Conservation (phyloP, 23 red algal species). For the Chondrus crispus region DNA sequence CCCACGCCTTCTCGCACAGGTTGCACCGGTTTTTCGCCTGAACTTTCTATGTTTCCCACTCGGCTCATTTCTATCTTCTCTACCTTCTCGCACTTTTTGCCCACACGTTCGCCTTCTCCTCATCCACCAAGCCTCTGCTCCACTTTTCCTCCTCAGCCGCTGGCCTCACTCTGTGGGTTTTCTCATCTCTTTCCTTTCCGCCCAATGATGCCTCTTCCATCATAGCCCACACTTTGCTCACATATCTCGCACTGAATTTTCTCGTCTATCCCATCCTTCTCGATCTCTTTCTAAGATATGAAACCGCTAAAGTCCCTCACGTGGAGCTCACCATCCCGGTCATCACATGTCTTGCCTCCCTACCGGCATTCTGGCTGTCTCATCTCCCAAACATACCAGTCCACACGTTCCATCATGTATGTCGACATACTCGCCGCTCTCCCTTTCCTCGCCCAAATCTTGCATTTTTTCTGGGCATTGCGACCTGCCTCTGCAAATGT, state of each 20-base stretch:
- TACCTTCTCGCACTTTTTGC: too few species aligned
- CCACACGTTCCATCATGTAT: neutral
- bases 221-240: conserved; percentile 20
- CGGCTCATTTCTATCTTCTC: too few species aligned
- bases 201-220: neutral
- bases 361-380: conserved; percentile 32
- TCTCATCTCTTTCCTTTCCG: conserved; percentile 16
- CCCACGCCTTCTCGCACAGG: too few species aligned
- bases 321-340: neutral
- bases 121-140: too few species aligned
- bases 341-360: too few species aligned
- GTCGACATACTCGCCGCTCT: conserved; percentile 1
- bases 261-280: neutral
- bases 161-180: conserved; percentile 32
- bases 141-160: too few species aligned
- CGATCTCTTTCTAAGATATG: neutral
- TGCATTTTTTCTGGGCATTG: neutral
- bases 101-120: too few species aligned
- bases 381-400: neutral
- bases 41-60: too few species aligned
- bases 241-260: neutral
- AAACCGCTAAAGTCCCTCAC: neutral
- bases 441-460: conserved; percentile 37
- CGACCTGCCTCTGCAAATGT: neutral
- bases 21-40: too few species aligned